phyloP scores from a whole-genome alignment of 345 rosid genomes.

The Noccaea bulbosa region DNA sequence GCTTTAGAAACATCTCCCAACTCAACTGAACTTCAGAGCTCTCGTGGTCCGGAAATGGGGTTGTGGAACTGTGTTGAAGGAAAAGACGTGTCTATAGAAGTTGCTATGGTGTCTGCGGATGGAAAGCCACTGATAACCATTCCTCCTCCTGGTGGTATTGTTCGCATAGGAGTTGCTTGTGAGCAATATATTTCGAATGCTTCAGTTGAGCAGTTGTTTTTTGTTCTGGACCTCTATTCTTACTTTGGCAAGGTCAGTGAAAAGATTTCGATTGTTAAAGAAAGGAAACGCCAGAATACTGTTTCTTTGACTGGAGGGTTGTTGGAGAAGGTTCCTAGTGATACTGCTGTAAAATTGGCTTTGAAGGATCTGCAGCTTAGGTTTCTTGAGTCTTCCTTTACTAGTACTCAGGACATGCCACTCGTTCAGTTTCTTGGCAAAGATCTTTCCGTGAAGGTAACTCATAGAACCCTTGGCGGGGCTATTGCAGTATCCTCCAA shows the following conservation, averaged over 20 bases:
- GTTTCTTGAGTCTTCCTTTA: constrained; percentile 78
- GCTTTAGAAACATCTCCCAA: constrained; percentile 71
- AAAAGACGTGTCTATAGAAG: constrained; percentile 68
- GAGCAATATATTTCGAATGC: constrained; percentile 83
- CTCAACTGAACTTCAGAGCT: constrained; percentile 44
- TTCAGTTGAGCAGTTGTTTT: constrained; percentile 95
- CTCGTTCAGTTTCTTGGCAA: constrained; percentile 89
- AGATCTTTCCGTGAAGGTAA: constrained; percentile 71
- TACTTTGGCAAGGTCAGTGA: constrained; percentile 82
- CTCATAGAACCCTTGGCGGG: constrained; percentile 97
- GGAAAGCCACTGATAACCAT: constrained; percentile 72
- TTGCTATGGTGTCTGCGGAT: constrained; percentile 94
- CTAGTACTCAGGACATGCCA: constrained; percentile 65
- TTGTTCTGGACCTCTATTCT: constrained; percentile 83
- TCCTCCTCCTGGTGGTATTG: constrained; percentile 98
- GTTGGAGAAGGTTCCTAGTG: constrained; percentile 94
- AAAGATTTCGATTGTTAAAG: constrained; percentile 72
- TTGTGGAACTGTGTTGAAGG: constrained; percentile 86
- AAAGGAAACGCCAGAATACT: constrained; percentile 52
- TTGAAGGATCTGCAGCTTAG: constrained; percentile 75
- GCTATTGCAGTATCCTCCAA: constrained; percentile 89
- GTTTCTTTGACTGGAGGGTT: constrained; percentile 55
- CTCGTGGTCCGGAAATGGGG: constrained; percentile 50
- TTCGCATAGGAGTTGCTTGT: constrained; percentile 86
- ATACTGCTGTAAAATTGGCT: constrained; percentile 82